phyloP scores from a whole-genome alignment of 2,329 filamentous ascomycete genomes.

The Dryadomyces quercus-mongolicae region DNA sequence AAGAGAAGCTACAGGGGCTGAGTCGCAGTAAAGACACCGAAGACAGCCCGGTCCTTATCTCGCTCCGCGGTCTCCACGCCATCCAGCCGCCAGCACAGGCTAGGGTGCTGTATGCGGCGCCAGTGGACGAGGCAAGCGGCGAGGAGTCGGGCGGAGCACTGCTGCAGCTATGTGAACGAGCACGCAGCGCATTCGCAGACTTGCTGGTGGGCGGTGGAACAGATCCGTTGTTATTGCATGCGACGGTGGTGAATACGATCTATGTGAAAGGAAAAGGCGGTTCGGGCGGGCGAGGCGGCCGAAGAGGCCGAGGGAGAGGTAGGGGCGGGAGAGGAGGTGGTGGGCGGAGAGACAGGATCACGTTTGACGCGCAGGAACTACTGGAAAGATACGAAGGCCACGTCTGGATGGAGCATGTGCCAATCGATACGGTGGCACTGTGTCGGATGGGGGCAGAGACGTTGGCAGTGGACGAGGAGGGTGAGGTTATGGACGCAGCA shows the following conservation, averaged over 20 bases:
- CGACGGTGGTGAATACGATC: constrained; percentile 76
- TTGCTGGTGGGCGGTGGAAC: constrained; percentile 47
- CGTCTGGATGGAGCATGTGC: constrained; percentile 57
- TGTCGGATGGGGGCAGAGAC: constrained; percentile 69
- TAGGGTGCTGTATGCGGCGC: constrained; percentile 54
- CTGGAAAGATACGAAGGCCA: constrained; percentile 50
- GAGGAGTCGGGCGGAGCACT: constrained; percentile 41
- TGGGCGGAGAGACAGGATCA: constrained; percentile 20
- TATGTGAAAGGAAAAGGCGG: constrained; percentile 41
- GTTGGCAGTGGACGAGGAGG: constrained; percentile 43
- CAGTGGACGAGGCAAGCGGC: constrained; percentile 38
- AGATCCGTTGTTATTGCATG: constrained; percentile 58
- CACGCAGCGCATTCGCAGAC: constrained; percentile 43
- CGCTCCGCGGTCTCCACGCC: constrained; percentile 41
- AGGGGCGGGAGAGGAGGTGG: constrained; percentile 13
- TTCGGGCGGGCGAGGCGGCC: constrained; percentile 11
- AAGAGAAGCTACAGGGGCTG: constrained; percentile 28
- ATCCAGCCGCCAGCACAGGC: constrained; percentile 45
- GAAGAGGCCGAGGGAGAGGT: constrained; percentile 11
- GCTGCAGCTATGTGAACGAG: constrained; percentile 41
- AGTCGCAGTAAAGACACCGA: constrained; percentile 7
- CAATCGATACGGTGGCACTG: constrained; percentile 60
- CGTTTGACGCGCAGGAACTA: constrained; percentile 42
- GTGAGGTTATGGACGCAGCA: constrained; percentile 34
- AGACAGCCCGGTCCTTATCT: constrained; percentile 19